These are phyloP conservation scores for Chenopodium suecicum DNA, from an alignment of 148 eudicot genomes.

Conservation along the genomic window DNA sequence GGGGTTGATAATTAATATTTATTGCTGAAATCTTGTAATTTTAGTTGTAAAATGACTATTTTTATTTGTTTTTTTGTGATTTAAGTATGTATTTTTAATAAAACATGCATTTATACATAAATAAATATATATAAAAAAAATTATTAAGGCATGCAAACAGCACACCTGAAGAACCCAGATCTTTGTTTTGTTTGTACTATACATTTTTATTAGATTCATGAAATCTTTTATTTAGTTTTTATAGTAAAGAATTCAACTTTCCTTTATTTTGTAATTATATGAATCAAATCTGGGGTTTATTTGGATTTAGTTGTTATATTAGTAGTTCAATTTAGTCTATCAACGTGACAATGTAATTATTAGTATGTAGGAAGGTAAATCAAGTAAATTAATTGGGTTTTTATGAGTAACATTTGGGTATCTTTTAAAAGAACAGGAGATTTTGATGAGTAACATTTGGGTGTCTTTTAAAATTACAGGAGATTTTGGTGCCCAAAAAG, in stretches of 20 bases:
- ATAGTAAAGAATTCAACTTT: neutral
- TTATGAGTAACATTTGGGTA: neutral
- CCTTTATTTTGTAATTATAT: neutral
- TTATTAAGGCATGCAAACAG: neutral
- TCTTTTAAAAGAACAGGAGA: conserved; percentile 43
- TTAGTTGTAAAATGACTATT: too few relatives aligned
- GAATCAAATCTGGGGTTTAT: neutral
- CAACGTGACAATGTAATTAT: neutral
- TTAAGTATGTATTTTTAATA: neutral
- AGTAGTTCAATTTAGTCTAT: neutral
- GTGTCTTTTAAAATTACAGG: conserved; percentile 38
- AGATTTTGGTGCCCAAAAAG: conserved; percentile 49
- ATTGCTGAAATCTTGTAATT: too few relatives aligned
- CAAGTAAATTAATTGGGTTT: conserved; percentile 11
- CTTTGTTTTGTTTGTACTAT: neutral
- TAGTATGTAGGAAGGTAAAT: neutral
- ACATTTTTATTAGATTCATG: neutral
- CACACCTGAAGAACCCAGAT: neutral
- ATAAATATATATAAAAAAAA: too few relatives aligned
- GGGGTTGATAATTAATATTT: too few relatives aligned
- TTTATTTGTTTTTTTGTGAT: too few relatives aligned
- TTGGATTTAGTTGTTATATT: neutral
- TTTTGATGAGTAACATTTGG: conserved; percentile 21
- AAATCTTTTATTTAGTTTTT: neutral
- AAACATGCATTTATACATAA: neutral